phyloP scores from a whole-genome alignment of 108 stramenopile genomes.

The Skeletonema marinoi region DNA sequence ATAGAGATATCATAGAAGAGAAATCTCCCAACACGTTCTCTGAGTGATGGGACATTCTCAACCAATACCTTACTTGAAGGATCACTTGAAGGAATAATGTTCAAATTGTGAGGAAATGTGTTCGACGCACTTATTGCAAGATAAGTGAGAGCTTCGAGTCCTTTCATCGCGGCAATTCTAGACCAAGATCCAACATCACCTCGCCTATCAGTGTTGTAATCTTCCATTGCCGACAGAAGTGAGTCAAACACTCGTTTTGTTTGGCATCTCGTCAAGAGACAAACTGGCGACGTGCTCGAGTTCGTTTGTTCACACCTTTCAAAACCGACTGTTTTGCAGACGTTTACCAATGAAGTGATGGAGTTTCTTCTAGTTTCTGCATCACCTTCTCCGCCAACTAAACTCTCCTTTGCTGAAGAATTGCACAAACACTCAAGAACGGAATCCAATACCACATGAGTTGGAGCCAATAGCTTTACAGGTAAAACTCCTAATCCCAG shows the following conservation, averaged over 20 bases:
- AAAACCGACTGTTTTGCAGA: constrained; percentile 73
- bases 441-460: constrained; percentile 51
- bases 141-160: constrained; percentile 61
- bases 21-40: constrained; percentile 9
- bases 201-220: constrained; percentile 95
- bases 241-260: constrained; percentile 65
- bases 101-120: constrained; percentile 30
- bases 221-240: constrained; percentile 76
- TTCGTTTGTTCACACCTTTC: not conserved
- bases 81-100: not conserved
- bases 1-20: not conserved
- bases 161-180: constrained; percentile 89
- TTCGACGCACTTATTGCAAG: constrained; percentile 42
- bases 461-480: constrained; percentile 77
- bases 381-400: constrained; percentile 85
- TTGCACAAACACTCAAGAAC: constrained; percentile 60
- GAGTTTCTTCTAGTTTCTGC: constrained; percentile 97
- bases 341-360: constrained; percentile 61
- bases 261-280: constrained; percentile 39
- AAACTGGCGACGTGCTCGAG: constrained; percentile 12
- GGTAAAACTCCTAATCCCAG: constrained; percentile 92
- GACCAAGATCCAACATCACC: constrained; percentile 99
- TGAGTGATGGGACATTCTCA: constrained; percentile 22
- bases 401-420: constrained; percentile 55
- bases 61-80: not conserved